Conservation (phyloP, 2,329 filamentous ascomycete genomes). For the Ceratocystis cubensis region DNA sequence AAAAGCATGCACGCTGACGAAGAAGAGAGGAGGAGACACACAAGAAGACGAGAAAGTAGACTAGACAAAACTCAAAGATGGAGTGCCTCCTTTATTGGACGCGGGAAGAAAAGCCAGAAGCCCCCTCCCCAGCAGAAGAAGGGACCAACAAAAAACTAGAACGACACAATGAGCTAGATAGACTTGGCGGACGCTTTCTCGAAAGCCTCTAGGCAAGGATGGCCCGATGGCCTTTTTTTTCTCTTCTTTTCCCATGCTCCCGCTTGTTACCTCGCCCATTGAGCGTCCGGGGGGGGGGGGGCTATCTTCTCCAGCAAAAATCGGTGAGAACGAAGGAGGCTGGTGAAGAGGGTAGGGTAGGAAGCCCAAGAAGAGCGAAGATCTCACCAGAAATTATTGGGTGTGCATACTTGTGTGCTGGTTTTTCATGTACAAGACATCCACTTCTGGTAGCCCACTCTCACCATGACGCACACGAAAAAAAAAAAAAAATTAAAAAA, state of each 20-base stretch:
- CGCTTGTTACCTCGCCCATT: no score
- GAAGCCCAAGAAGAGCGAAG: background rate
- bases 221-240: background rate
- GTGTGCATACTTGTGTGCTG: background rate
- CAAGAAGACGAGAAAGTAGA: background rate
- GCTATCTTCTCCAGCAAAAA: background rate
- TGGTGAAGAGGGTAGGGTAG: background rate
- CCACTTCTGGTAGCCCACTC: no score
- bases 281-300: background rate
- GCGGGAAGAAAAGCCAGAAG: background rate
- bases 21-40: background rate
- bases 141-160: background rate
- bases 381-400: background rate
- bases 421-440: no score
- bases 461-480: no score
- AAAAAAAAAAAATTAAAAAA: background rate
- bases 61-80: background rate
- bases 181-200: background rate
- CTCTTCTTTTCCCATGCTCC: background rate
- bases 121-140: background rate
- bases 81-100: background rate
- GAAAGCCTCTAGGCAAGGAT: constrained; percentile 3
- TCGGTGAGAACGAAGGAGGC: constrained; percentile 3
- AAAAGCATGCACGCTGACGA: constrained; percentile 6
- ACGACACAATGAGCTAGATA: background rate